These are phyloP conservation scores for Citrus unshiu DNA, from an alignment of 345 rosid genomes.

Conservation along the genomic window DNA sequence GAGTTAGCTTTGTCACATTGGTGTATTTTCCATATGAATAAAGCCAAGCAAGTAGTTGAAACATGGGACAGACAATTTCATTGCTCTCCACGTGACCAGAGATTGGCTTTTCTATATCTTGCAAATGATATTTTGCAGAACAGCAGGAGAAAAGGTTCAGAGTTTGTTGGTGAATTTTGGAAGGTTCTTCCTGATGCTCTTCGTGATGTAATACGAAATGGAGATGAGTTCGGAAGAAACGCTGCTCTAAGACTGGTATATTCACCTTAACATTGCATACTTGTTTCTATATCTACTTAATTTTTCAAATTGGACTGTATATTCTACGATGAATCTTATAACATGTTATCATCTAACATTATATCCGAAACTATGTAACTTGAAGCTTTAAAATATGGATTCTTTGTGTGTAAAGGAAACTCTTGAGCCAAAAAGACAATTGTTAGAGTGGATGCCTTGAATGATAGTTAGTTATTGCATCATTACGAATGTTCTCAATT, in stretches of 20 bases:
- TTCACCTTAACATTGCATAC: conserved; percentile 1
- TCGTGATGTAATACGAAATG: conserved; percentile 62
- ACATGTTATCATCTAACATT: neutral
- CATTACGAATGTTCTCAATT: neutral
- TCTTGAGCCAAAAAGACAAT: neutral
- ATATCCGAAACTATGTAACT: neutral
- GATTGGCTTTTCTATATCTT: conserved; percentile 89
- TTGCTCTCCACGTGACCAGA: conserved; percentile 75
- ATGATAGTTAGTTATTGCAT: neutral
- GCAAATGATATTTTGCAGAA: conserved; percentile 99
- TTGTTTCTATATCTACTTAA: neutral
- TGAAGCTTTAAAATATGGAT: neutral
- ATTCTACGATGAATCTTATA: neutral
- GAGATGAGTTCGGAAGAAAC: conserved; percentile 75
- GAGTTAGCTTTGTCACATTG: conserved; percentile 86
- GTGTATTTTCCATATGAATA: conserved; percentile 98
- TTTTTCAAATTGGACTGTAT: neutral
- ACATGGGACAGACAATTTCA: conserved; percentile 93
- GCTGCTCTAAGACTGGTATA: conserved; percentile 85
- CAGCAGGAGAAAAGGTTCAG: conserved; percentile 92
- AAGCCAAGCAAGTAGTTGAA: conserved; percentile 93
- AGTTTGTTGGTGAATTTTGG: conserved; percentile 98
- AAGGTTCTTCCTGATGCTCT: conserved; percentile 97
- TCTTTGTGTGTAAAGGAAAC: neutral
- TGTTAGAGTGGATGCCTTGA: neutral